Evolutionary conservation across 2,329 filamentous ascomycete species (phyloP), one percentile per base, ranked within the genome.

Genomic region (Claviceps arundinis): DNA sequence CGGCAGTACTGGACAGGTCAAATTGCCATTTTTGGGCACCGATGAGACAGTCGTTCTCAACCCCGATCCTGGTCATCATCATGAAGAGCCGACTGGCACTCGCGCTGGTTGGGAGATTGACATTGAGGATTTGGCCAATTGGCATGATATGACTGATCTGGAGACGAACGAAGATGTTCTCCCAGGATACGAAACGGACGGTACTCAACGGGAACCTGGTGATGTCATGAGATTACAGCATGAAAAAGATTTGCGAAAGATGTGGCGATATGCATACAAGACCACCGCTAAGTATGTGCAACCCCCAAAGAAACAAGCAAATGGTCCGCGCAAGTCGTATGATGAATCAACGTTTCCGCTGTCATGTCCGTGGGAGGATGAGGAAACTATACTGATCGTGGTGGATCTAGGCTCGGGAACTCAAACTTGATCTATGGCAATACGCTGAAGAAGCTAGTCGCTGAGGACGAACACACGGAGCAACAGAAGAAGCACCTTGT

Each of bases 371-470:
- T 13, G 19, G 13, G 9, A 22, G n/a, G 38, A 17, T n/a, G 22
- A 6, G 17, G 5, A 8, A 37, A 47, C 7, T 17, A 11, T 48
- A 26, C 47, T 48, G 16, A 48, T 2, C 8, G 8, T 14, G 2
- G 4, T 49, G 3, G 9, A 34, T 37, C 3, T 46, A 55, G 57
- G 77, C 73, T 40, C 60, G 71, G 54, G 66, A 69, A 16, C 69
- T 73, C 73, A 14, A 74, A 76, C 52, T 69, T 72, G 8, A 71
- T 82, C n/a, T 82, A 78, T 58, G 77, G 77, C 19, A 77, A 74
- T 52, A 81, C 77, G 0, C 62, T 82, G 16, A 66, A 70, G 19
- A 70, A 68, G 7, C 64, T 81, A 11, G 64, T 70, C 42, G 61
- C 66, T 38, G 65, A 68, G 51, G 70, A 73, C 24, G 62, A 66